phyloP scores from a whole-genome alignment of 2,329 filamentous ascomycete genomes.

The Fusarium albidum region DNA sequence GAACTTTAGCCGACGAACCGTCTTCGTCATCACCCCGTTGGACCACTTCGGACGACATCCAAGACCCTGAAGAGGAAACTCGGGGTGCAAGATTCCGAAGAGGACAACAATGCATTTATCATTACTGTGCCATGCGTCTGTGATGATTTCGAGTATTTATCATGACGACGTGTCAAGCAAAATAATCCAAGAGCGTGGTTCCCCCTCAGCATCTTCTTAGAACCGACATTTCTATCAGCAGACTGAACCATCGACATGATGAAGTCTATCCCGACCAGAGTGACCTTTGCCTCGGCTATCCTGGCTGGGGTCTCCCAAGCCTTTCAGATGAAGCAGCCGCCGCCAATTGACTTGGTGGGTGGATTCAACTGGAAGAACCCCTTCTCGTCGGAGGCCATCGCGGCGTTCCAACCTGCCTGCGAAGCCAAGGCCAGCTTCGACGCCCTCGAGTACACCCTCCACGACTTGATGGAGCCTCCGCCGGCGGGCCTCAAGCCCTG shows the following conservation, averaged over 20 bases:
- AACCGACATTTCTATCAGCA: background rate
- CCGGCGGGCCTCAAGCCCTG: slow-evolving; percentile 52
- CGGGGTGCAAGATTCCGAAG: slow-evolving; percentile 40
- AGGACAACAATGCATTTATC: slow-evolving; percentile 36
- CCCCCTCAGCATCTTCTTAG: too few relatives aligned
- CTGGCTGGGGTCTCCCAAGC: slow-evolving; percentile 34
- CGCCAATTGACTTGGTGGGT: slow-evolving; percentile 45
- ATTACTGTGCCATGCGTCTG: slow-evolving; percentile 4
- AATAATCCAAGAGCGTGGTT: too few relatives aligned
- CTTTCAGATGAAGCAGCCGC: slow-evolving; percentile 40
- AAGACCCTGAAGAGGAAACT: slow-evolving; percentile 35
- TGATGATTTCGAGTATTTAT: slow-evolving; percentile 15
- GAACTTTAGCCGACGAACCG: background rate
- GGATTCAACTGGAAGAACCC: slow-evolving; percentile 54
- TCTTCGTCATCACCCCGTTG: background rate
- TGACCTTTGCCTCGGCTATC: slow-evolving; percentile 9
- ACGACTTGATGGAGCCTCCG: slow-evolving; percentile 49
- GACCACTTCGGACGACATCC: slow-evolving; percentile 8
- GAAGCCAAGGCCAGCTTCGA: slow-evolving; percentile 45
- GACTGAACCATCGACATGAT: slow-evolving; percentile 23
- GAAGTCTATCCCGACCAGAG: slow-evolving; percentile 30
- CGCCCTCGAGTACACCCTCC: slow-evolving; percentile 53
- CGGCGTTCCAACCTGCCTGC: slow-evolving; percentile 47
- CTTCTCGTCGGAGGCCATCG: slow-evolving; percentile 42
- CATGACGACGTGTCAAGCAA: background rate